These are phyloP conservation scores for Picea glauca DNA, from an alignment of 75 land plant species.

Conservation along the genomic window DNA sequence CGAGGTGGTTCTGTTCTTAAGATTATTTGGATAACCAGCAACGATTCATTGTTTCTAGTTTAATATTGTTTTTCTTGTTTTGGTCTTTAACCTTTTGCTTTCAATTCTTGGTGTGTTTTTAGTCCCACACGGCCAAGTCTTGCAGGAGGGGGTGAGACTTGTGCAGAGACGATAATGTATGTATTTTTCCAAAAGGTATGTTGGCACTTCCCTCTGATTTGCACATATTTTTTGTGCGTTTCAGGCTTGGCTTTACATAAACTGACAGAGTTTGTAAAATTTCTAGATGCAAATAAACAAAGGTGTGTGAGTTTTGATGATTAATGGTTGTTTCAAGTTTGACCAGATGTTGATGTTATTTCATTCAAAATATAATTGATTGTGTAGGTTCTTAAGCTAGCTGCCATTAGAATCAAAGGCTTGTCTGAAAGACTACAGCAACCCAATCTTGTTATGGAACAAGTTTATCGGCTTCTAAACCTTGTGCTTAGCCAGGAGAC, in stretches of 20 bases:
- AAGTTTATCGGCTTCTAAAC: conserved; percentile 67
- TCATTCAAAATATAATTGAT: not conserved
- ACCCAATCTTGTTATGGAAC: conserved; percentile 64
- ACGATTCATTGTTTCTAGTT: not conserved
- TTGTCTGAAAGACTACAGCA: conserved; percentile 79
- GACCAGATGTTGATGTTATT: not conserved
- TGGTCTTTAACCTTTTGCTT: not conserved
- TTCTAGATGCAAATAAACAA: not conserved
- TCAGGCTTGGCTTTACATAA: not conserved
- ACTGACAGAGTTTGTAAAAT: not conserved
- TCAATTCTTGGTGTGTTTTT: conserved; percentile 13
- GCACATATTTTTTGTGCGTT: not conserved
- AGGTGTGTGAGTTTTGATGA: not conserved
- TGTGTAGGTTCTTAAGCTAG: conserved; percentile 71
- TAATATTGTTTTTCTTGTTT: not conserved
- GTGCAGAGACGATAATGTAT: conserved; percentile 83
- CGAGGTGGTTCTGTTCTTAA: conserved; percentile 46
- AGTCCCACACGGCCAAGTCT: conserved; percentile 88
- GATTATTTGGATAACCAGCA: not conserved
- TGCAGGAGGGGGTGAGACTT: conserved; percentile 88
- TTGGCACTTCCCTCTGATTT: not conserved
- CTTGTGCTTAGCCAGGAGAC: conserved; percentile 63
- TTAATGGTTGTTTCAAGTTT: not conserved
- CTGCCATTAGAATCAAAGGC: conserved; percentile 83
- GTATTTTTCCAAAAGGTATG: conserved; percentile 88